These are phyloP conservation scores for Urochloa ruziziensis DNA, from an alignment of 176 grass and related monocot genomes.

Conservation along the genomic window DNA sequence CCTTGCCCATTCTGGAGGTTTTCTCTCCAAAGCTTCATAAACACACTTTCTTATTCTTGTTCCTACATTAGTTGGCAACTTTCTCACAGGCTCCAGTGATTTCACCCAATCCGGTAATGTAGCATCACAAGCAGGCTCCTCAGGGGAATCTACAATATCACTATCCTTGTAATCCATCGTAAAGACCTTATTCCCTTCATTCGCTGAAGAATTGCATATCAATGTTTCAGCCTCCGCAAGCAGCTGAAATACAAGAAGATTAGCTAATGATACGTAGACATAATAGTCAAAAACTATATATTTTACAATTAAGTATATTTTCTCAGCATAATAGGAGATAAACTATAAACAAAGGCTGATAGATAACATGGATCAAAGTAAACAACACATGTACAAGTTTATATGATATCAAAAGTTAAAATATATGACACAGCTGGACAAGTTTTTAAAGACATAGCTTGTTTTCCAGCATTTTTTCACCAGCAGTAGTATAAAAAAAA, in stretches of 20 bases:
- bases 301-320: not conserved
- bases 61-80: constrained; percentile 98
- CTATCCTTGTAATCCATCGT: constrained; percentile 72
- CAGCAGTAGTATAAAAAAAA: not conserved
- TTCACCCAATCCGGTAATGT: constrained; percentile 87
- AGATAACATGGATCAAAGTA: constrained; percentile 15
- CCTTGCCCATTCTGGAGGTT: constrained; percentile 95
- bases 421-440: constrained; percentile 16
- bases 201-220: constrained; percentile 54
- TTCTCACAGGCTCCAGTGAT: constrained; percentile 85
- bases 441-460: not conserved
- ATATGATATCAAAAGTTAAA: constrained; percentile 17
- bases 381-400: not conserved
- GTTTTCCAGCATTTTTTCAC: not conserved
- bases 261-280: constrained; percentile 22
- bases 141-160: constrained; percentile 50
- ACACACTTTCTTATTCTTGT: constrained; percentile 99
- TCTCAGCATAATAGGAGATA: not conserved
- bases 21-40: constrained; percentile 73
- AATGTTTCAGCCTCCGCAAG: constrained; percentile 82
- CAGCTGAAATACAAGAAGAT: constrained; percentile 72
- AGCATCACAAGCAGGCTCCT: constrained; percentile 44
- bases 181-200: constrained; percentile 64
- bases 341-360: not conserved
- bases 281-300: constrained; percentile 15